Conservation (phyloP, 805 yeast species). For the Saturnispora hagleri region DNA sequence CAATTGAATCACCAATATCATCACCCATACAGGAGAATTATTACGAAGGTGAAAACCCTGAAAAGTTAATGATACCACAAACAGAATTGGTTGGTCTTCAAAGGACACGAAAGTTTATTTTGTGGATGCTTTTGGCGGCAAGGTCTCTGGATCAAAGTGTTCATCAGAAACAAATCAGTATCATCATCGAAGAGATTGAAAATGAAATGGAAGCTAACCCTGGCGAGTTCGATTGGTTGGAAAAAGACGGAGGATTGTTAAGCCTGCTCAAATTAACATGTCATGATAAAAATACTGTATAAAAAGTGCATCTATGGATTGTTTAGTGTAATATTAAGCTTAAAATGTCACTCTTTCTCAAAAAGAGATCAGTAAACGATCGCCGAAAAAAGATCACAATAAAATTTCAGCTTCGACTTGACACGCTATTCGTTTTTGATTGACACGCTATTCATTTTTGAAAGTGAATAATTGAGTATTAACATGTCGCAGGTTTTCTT, state of each 20-base stretch:
- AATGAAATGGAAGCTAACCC: slow-evolving; percentile 4
- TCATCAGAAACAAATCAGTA: slow-evolving; percentile 21
- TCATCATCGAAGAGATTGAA: slow-evolving; percentile 20
- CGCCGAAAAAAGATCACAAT: neutral
- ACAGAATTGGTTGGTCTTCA: slow-evolving; percentile 43
- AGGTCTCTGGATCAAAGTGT: slow-evolving; percentile 48
- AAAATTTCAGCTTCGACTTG: neutral
- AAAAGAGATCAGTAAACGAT: neutral
- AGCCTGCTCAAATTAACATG: slow-evolving; percentile 13
- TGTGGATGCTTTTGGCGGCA: slow-evolving; percentile 71
- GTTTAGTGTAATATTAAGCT: neutral
- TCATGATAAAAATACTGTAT: neutral
- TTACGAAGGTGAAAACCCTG: slow-evolving; percentile 30
- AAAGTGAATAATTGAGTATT: neutral
- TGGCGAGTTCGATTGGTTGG: slow-evolving; percentile 18
- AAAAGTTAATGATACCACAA: slow-evolving; percentile 27
- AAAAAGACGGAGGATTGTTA: slow-evolving; percentile 20
- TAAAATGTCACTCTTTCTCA: neutral
- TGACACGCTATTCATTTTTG: neutral
- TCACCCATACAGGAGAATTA: slow-evolving; percentile 10
- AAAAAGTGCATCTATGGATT: neutral
- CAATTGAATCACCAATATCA: neutral
- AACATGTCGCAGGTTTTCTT: slow-evolving; percentile 27
- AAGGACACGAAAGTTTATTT: slow-evolving; percentile 60
- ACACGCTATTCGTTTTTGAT: neutral